A percentile compares a stretch with the other conserved stretches of the same genome.
phyloP scores from a whole-genome alignment of 371 early-diverging fungal genomes.

The Mortierella sp. region DNA sequence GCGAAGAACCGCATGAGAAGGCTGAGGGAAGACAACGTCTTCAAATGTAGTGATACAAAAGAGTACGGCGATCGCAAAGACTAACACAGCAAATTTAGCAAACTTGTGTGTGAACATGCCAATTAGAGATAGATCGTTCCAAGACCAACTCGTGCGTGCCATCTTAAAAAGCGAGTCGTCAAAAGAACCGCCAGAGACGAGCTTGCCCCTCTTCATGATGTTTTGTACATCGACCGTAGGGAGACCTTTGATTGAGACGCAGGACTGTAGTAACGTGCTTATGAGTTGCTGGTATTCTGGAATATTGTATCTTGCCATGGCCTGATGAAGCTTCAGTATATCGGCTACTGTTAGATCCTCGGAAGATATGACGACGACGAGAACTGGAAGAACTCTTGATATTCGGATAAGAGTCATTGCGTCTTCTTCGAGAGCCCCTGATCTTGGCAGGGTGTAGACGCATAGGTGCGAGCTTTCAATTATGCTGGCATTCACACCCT shows the following conservation, averaged over 20 bases:
- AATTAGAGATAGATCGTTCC: not conserved
- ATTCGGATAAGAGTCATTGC: too few species aligned
- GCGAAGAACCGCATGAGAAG: constrained; percentile 18
- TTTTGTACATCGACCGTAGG: constrained; percentile 1
- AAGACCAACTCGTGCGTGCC: too few species aligned
- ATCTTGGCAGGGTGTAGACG: too few species aligned
- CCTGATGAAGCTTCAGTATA: not conserved
- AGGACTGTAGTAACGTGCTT: constrained; percentile 6
- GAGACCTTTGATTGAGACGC: constrained; percentile 8
- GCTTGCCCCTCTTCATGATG: not conserved
- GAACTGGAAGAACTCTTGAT: too few species aligned
- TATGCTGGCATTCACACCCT: too few species aligned
- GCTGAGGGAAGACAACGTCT: not conserved
- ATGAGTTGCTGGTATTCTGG: not conserved
- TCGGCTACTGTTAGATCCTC: too few species aligned
- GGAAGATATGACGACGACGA: too few species aligned
- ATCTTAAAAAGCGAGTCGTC: not conserved
- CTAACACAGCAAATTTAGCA: not conserved
- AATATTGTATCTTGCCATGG: not conserved
- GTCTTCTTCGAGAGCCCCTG: too few species aligned
- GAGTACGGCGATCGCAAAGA: not conserved
- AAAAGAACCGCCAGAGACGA: not conserved
- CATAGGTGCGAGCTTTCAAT: too few species aligned
- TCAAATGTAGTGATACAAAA: not conserved
- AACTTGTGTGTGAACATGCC: not conserved